Evolutionary conservation across 192 early-diverging fungal genomes (phyloP).

Genomic region (Coemansia javaensis): DNA sequence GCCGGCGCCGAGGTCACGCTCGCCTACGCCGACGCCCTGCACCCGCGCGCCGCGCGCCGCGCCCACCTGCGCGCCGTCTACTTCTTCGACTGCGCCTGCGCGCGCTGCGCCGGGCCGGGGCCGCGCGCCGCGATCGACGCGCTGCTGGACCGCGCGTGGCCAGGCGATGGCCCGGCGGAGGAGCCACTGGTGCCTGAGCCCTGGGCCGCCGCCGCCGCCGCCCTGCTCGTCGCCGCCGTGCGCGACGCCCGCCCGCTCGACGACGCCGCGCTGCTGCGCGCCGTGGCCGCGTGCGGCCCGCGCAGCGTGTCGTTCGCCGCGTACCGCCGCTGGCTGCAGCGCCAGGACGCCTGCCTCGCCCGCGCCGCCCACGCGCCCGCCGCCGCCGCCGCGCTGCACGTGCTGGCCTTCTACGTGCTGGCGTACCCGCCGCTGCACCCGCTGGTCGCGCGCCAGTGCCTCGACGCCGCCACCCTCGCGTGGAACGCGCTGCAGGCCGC

Average conservation of each 20-base stretch:
- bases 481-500: slow-evolving; percentile 10
- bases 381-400: slow-evolving; percentile 20
- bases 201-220: slow-evolving; percentile 12
- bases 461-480: slow-evolving; percentile 13
- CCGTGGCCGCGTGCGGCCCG: neutral
- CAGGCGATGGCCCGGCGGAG: neutral
- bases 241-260: neutral
- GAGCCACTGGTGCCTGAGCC: no score
- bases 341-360: slow-evolving; percentile 43
- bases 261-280: neutral
- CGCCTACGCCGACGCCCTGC: slow-evolving; percentile 27
- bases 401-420: slow-evolving; percentile 21
- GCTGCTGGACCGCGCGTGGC: slow-evolving; percentile 14
- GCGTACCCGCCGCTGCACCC: slow-evolving; percentile 5
- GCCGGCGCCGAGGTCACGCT: slow-evolving; percentile 28
- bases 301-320: slow-evolving; percentile 34
- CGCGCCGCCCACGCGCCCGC: slow-evolving; percentile 12
- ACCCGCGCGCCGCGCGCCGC: slow-evolving; percentile 17
- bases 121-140: slow-evolving; percentile 13
- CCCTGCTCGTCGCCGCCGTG: neutral
- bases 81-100: slow-evolving; percentile 37
- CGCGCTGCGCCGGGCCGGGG: slow-evolving; percentile 6
- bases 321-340: slow-evolving; percentile 40
- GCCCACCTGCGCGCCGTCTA: slow-evolving; percentile 22
- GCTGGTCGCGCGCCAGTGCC: slow-evolving; percentile 20